Percentiles rank a stretch among this genome's conserved stretches.
phyloP scores from a whole-genome alignment of 768 basidiomycete species.

The Phylloporus arenicola region DNA sequence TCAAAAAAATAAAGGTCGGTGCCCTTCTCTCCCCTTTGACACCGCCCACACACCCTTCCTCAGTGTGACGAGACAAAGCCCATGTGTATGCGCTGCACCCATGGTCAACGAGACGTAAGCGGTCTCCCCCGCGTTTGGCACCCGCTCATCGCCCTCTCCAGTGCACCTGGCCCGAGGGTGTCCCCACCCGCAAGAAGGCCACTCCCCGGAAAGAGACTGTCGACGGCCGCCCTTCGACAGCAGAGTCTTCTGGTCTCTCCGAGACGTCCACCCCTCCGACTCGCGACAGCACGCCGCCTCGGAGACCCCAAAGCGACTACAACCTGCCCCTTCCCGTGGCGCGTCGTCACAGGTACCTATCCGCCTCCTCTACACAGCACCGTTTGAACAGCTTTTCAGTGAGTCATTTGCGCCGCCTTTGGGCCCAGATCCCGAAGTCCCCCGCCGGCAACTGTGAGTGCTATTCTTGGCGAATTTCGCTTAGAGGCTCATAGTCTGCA shows the following conservation, averaged over 20 bases:
- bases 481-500: slow-evolving; percentile 21
- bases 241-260: slow-evolving; percentile 68
- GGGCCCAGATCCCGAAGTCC: slow-evolving; percentile 39
- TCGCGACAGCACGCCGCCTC: slow-evolving; percentile 60
- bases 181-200: slow-evolving; percentile 67
- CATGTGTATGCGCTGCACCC: slow-evolving; percentile 78
- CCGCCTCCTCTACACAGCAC: neutral
- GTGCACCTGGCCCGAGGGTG: slow-evolving; percentile 84
- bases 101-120: slow-evolving; percentile 77
- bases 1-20: slow-evolving; percentile 89
- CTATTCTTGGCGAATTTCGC: neutral
- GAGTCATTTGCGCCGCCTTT: slow-evolving; percentile 44
- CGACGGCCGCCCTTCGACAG: slow-evolving; percentile 66
- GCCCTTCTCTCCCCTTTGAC: slow-evolving; percentile 1
- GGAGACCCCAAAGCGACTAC: slow-evolving; percentile 41
- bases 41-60: slow-evolving; percentile 1
- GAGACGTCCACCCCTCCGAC: slow-evolving; percentile 70
- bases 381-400: slow-evolving; percentile 25
- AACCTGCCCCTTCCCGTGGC: slow-evolving; percentile 33
- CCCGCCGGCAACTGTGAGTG: slow-evolving; percentile 46
- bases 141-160: slow-evolving; percentile 25
- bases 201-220: slow-evolving; percentile 50
- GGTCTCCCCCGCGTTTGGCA: neutral
- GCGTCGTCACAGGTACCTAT: slow-evolving; percentile 37
- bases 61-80: slow-evolving; percentile 93